phyloP scores from a whole-genome alignment of 306 rosid species.

The Quillaja saponaria region DNA sequence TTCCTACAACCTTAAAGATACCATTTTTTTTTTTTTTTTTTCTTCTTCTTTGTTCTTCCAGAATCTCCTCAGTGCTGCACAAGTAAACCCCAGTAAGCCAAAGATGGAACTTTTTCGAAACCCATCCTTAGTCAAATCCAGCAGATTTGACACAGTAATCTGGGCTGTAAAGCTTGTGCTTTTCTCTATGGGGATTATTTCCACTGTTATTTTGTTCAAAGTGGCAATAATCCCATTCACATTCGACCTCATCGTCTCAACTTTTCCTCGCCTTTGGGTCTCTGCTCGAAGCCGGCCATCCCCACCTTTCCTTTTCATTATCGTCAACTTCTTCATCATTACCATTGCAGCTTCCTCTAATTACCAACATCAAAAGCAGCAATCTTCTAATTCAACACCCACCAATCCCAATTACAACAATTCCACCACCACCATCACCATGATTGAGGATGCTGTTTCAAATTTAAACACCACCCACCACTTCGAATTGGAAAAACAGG shows the following conservation, averaged over 20 bases:
- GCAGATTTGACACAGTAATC: conserved; percentile 53
- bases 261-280: conserved; percentile 60
- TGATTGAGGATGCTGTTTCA: not conserved
- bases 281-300: conserved; percentile 56
- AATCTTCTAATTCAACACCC: conserved; percentile 19
- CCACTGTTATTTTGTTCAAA: conserved; percentile 56
- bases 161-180: conserved; percentile 55
- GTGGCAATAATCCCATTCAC: conserved; percentile 58
- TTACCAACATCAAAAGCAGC: conserved; percentile 35
- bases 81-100: not conserved
- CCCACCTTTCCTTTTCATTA: conserved; percentile 54
- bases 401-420: conserved; percentile 23
- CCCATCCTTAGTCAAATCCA: conserved; percentile 40
- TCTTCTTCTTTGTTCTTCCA: not conserved
- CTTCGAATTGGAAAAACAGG: conserved; percentile 26
- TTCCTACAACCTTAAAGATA: not conserved
- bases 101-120: conserved; percentile 47
- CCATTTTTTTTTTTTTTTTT: not conserved
- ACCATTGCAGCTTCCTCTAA: conserved; percentile 61
- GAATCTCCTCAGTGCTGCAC: conserved; percentile 9
- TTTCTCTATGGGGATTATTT: conserved; percentile 51
- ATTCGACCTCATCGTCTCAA: conserved; percentile 45
- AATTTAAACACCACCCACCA: not conserved
- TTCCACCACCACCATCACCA: not conserved
- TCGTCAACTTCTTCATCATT: conserved; percentile 75